A percentile compares a stretch with the other conserved stretches of the same genome.
These are phyloP conservation scores for Cytospora piceicola DNA, from an alignment of 2,329 filamentous ascomycete species.

Conservation along the genomic window DNA sequence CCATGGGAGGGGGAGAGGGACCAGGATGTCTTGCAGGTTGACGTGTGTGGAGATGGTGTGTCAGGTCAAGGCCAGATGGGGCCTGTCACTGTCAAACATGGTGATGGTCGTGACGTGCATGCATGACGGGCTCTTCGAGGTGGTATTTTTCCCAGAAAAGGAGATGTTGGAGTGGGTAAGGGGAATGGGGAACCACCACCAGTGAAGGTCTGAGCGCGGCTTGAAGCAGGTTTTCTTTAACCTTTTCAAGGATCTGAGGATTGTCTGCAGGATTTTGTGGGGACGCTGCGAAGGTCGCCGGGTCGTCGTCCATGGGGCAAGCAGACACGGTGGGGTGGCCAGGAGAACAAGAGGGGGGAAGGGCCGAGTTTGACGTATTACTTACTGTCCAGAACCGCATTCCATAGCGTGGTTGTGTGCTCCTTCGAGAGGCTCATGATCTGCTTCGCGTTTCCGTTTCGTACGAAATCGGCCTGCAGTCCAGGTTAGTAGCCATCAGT, in stretches of 20 bases:
- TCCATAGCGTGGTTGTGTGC: conserved; percentile 82
- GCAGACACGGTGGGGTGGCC: background rate
- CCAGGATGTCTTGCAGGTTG: conserved; percentile 21
- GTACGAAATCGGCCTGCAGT: conserved; percentile 75
- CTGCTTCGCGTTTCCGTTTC: conserved; percentile 84
- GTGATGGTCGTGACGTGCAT: conserved; percentile 26
- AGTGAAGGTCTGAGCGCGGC: conserved; percentile 21
- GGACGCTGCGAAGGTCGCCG: background rate
- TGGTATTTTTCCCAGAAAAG: background rate
- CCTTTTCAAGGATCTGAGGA: background rate
- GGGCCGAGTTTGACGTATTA: conserved; percentile 23
- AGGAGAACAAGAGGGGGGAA: background rate
- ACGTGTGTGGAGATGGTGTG: background rate
- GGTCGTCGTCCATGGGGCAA: background rate
- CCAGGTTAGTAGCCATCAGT: conserved; percentile 17
- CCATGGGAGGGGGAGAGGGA: background rate
- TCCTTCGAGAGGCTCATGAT: conserved; percentile 89
- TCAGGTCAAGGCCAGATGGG: background rate
- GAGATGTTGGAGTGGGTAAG: conserved; percentile 17
- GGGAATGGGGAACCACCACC: background rate
- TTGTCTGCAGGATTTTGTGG: conserved; percentile 8
- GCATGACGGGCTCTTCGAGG: conserved; percentile 2
- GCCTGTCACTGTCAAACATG: background rate
- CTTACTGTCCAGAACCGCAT: conserved; percentile 73
- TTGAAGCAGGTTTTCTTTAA: conserved; percentile 2